A percentile compares a stretch with the other conserved stretches of the same genome.
These are phyloP conservation scores for Suillus subluteus DNA, from an alignment of 768 basidiomycete species.

Conservation along the genomic window DNA sequence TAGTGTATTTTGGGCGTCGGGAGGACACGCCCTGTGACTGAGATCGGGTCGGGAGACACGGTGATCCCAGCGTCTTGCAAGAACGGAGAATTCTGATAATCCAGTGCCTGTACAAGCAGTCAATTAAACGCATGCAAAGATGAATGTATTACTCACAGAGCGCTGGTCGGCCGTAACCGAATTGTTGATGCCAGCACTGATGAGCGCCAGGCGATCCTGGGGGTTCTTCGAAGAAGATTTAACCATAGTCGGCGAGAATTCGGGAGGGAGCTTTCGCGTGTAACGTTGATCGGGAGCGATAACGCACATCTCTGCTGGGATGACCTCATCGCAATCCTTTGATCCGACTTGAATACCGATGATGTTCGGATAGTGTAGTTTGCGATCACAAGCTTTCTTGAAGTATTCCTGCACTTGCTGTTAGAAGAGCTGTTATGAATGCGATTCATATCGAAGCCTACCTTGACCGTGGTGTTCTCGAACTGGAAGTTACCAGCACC, in stretches of 20 bases:
- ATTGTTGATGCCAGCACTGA: constrained; percentile 33
- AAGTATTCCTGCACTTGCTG: constrained; percentile 44
- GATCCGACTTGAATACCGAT: constrained; percentile 41
- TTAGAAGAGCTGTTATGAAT: constrained; percentile 5
- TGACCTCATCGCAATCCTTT: constrained; percentile 38
- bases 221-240: constrained; percentile 54
- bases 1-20: constrained; percentile 39
- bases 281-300: constrained; percentile 53
- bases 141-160: constrained; percentile 22
- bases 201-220: constrained; percentile 41
- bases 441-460: constrained; percentile 24
- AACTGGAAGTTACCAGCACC: constrained; percentile 46
- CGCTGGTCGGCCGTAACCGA: constrained; percentile 11
- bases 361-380: constrained; percentile 37
- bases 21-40: constrained; percentile 41
- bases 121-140: not conserved
- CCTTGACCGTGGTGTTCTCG: constrained; percentile 44
- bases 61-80: constrained; percentile 45
- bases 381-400: constrained; percentile 35
- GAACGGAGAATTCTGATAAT: constrained; percentile 44
- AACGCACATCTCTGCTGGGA: constrained; percentile 53
- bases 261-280: constrained; percentile 45
- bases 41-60: constrained; percentile 33
- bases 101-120: constrained; percentile 33
- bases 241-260: constrained; percentile 43